Percentiles rank a stretch among this genome's conserved stretches.
Evolutionary conservation across 169 alveolate species (phyloP).

Genomic region (Cryptosporidium baileyi): DNA sequence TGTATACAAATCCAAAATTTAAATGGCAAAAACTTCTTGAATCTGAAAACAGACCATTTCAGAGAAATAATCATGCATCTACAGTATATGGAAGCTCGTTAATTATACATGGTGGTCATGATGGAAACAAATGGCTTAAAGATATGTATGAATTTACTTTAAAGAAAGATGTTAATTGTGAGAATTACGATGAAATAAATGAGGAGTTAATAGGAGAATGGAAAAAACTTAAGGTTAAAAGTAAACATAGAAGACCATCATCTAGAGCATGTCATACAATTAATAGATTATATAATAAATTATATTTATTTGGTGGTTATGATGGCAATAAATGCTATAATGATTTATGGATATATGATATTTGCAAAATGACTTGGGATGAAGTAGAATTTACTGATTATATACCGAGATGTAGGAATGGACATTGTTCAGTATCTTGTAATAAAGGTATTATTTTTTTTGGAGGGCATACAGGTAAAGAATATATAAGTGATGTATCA

Average conservation of each 20-base stretch:
- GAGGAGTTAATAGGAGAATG: slow-evolving; percentile 71
- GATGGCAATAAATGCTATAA: slow-evolving; percentile 79
- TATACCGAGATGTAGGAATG: slow-evolving; percentile 78
- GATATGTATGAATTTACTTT: slow-evolving; percentile 78
- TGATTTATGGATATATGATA: slow-evolving; percentile 76
- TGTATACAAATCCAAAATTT: slow-evolving; percentile 69
- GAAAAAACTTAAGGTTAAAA: slow-evolving; percentile 70
- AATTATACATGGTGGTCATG: slow-evolving; percentile 79
- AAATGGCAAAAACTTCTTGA: slow-evolving; percentile 76
- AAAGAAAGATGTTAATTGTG: slow-evolving; percentile 63
- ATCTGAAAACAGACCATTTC: slow-evolving; percentile 70
- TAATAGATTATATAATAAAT: slow-evolving; percentile 73
- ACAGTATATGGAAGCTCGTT: slow-evolving; percentile 68
- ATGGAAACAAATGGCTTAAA: slow-evolving; percentile 75
- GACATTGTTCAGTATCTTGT: slow-evolving; percentile 77
- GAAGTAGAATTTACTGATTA: slow-evolving; percentile 74
- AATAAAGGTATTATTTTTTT: slow-evolving; percentile 72
- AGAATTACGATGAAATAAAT: slow-evolving; percentile 28
- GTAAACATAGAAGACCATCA: slow-evolving; percentile 74
- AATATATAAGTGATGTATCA: slow-evolving; percentile 75
- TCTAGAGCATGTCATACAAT: slow-evolving; percentile 80
- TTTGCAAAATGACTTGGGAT: slow-evolving; percentile 73
- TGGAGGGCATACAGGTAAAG: slow-evolving; percentile 80
- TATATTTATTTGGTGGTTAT: slow-evolving; percentile 79
- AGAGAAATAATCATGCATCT: slow-evolving; percentile 79